These are phyloP conservation scores for Blastomyces parvus DNA, from an alignment of 2,329 filamentous ascomycete genomes.

Conservation along the genomic window DNA sequence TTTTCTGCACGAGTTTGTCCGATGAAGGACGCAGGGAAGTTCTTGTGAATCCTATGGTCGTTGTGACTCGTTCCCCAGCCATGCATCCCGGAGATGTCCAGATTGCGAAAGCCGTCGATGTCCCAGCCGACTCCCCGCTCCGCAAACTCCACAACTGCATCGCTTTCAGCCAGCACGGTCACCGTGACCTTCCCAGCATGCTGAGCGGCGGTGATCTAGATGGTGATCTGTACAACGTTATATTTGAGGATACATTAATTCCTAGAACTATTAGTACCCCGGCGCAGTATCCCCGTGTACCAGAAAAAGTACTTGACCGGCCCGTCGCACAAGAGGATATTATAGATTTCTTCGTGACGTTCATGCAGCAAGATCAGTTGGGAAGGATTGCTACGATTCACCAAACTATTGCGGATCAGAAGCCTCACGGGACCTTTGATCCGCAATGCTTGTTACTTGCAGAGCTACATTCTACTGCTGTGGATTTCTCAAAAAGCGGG, in stretches of 20 bases:
- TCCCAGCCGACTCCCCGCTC: constrained; percentile 50
- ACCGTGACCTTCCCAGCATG: constrained; percentile 65
- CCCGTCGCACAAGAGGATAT: constrained; percentile 57
- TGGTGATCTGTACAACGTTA: constrained; percentile 71
- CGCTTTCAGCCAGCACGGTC: constrained; percentile 63
- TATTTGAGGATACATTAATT: constrained; percentile 54
- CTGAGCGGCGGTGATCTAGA: constrained; percentile 76
- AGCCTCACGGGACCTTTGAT: constrained; percentile 43
- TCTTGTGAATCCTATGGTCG: constrained; percentile 34
- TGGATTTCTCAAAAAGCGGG: constrained; percentile 70
- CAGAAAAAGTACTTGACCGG: constrained; percentile 51
- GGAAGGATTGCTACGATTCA: constrained; percentile 58
- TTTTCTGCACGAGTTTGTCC: constrained; percentile 54
- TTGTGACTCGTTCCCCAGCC: constrained; percentile 71
- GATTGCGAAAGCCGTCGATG: constrained; percentile 48
- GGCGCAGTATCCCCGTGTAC: constrained; percentile 58
- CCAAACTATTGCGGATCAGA: constrained; percentile 54
- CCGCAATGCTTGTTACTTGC: constrained; percentile 48
- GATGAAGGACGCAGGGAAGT: constrained; percentile 24
- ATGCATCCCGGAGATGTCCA: constrained; percentile 77
- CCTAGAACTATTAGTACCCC: constrained; percentile 42
- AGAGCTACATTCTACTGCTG: constrained; percentile 57
- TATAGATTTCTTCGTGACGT: constrained; percentile 68
- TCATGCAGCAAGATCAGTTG: constrained; percentile 59
- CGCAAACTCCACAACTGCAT: constrained; percentile 60